These are phyloP conservation scores for Verticillium longisporum DNA, from an alignment of 2,329 filamentous ascomycete species.

Conservation along the genomic window DNA sequence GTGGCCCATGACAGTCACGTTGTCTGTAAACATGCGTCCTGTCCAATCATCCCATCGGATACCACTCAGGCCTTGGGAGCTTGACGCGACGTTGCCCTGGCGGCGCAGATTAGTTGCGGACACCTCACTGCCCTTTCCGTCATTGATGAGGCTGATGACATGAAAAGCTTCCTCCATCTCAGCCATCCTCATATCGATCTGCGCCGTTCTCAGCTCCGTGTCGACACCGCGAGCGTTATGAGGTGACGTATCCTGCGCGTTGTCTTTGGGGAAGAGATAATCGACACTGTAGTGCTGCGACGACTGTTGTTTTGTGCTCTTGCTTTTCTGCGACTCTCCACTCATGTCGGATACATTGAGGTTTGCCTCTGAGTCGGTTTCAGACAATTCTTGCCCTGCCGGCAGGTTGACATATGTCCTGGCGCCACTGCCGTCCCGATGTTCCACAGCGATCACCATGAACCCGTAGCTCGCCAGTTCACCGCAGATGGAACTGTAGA, in stretches of 20 bases:
- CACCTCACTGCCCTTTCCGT: conserved; percentile 45
- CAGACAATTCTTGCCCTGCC: conserved; percentile 25
- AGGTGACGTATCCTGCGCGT: conserved; percentile 41
- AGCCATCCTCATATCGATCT: conserved; percentile 55
- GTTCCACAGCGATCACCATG: conserved; percentile 57
- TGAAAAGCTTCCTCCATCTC: conserved; percentile 59
- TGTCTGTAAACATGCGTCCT: conserved; percentile 41
- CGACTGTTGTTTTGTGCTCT: conserved; percentile 10
- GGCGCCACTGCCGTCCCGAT: conserved; percentile 57
- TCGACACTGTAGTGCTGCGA: conserved; percentile 43
- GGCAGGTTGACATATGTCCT: conserved; percentile 54
- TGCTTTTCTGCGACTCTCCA: conserved; percentile 26
- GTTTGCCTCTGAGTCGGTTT: conserved; percentile 20
- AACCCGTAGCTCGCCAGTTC: conserved; percentile 62
- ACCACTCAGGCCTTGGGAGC: conserved; percentile 49
- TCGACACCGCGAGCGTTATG: conserved; percentile 55
- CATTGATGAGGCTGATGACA: conserved; percentile 46
- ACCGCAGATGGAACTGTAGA: conserved; percentile 56
- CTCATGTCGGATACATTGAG: conserved; percentile 17
- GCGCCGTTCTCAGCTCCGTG: conserved; percentile 48
- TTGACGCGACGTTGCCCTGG: conserved; percentile 51
- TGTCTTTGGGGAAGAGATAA: conserved; percentile 56
- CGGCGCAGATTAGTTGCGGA: conserved; percentile 44
- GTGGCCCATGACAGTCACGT: conserved; percentile 58
- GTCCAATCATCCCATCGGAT: conserved; percentile 51